Evolutionary conservation across 345 rosid species (phyloP).

Genomic region (Aethionema arabicum): DNA sequence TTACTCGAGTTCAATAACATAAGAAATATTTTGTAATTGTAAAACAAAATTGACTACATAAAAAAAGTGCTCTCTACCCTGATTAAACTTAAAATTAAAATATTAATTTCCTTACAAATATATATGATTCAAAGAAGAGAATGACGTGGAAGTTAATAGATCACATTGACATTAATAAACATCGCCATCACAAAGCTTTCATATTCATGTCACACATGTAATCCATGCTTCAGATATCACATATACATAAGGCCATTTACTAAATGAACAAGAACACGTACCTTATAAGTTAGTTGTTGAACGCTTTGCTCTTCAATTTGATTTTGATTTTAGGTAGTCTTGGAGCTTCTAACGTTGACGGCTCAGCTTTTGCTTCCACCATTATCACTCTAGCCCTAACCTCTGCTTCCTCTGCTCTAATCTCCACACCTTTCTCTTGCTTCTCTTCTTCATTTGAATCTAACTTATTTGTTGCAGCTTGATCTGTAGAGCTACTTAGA

Average conservation of each 20-base stretch:
- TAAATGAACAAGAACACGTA: not conserved
- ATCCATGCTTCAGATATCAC: constrained; percentile 11
- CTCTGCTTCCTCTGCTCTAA: constrained; percentile 48
- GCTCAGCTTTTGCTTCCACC: constrained; percentile 52
- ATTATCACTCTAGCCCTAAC: constrained; percentile 38
- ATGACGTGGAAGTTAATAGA: not conserved
- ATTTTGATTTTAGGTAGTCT: constrained; percentile 58
- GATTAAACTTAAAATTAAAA: too few relatives aligned
- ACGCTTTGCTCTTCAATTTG: constrained; percentile 65
- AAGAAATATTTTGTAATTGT: too few relatives aligned
- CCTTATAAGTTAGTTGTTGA: constrained; percentile 42
- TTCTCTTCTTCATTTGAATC: constrained; percentile 4
- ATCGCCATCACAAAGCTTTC: not conserved
- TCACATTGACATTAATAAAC: constrained; percentile 14
- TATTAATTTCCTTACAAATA: too few relatives aligned
- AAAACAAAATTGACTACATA: too few relatives aligned
- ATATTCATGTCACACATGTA: not conserved
- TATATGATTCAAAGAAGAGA: too few relatives aligned
- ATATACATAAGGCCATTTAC: not conserved
- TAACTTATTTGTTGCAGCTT: constrained; percentile 10
- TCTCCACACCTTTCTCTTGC: constrained; percentile 30
- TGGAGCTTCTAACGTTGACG: constrained; percentile 54
- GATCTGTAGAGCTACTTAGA: constrained; percentile 41
- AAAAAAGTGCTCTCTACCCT: too few relatives aligned
- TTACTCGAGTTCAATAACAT: too few relatives aligned